A percentile compares a stretch with the other conserved stretches of the same genome.
phyloP scores from a whole-genome alignment of 2,329 filamentous ascomycete species.

The Neurospora sp. region DNA sequence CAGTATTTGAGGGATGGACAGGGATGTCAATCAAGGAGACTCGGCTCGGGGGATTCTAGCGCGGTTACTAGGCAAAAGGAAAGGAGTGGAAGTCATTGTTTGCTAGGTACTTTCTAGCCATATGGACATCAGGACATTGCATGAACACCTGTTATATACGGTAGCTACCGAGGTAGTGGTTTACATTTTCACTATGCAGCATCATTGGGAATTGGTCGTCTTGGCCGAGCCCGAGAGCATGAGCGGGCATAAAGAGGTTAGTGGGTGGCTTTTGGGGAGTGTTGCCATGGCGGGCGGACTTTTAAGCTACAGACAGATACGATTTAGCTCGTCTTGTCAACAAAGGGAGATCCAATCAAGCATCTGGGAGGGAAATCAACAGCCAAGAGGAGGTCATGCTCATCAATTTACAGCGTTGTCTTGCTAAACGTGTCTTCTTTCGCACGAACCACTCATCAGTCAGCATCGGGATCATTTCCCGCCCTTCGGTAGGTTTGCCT shows the following conservation, averaged over 20 bases:
- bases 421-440: background rate
- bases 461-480: too few species aligned
- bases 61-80: background rate
- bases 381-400: background rate
- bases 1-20: background rate
- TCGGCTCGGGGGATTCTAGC: background rate
- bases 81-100: background rate
- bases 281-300: too few species aligned
- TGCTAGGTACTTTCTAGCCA: background rate
- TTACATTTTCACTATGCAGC: background rate
- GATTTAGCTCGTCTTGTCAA: background rate
- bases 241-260: background rate
- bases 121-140: background rate
- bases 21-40: background rate
- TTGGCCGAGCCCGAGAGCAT: background rate
- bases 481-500: too few species aligned
- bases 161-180: background rate
- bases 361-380: background rate
- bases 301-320: too few species aligned
- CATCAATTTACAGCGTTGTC: background rate
- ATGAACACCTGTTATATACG: background rate
- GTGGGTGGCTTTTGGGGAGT: background rate
- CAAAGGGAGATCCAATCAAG: accelerated
- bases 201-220: background rate
- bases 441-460: background rate